A percentile compares a stretch with the other conserved stretches of the same genome.
Evolutionary conservation across 1,284 basidiomycete genomes (phyloP).

Genomic region (Microbotryum saponariae): DNA sequence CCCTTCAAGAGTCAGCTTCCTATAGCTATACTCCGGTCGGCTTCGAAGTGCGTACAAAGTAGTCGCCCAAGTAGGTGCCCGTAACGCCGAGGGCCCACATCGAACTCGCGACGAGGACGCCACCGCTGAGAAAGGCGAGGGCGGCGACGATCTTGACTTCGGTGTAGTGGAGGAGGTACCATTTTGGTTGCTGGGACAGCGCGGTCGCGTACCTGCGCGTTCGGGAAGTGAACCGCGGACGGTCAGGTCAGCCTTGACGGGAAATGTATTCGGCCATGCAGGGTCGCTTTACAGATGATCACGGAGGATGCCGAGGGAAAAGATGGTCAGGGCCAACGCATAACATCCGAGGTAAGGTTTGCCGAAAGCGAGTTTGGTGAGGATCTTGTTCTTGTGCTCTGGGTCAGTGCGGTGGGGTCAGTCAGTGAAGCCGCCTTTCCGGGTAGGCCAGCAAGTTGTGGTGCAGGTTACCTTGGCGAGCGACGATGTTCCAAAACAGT

Average conservation of each 20-base stretch:
- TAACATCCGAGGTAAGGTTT: constrained; percentile 74
- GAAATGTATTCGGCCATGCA: background rate
- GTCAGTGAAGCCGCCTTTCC: background rate
- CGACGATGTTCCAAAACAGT: constrained; percentile 89
- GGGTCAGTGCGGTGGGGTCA: constrained; percentile 7
- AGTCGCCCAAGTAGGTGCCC: constrained; percentile 63
- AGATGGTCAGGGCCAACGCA: constrained; percentile 82
- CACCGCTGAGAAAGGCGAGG: constrained; percentile 60
- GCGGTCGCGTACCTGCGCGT: constrained; percentile 59
- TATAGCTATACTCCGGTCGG: too few relatives aligned
- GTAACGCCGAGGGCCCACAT: constrained; percentile 89
- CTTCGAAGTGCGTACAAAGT: constrained; percentile 51
- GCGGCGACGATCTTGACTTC: constrained; percentile 56
- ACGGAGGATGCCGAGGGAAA: constrained; percentile 72
- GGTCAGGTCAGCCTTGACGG: background rate
- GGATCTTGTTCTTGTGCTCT: constrained; percentile 82
- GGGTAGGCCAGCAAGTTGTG: constrained; percentile 1
- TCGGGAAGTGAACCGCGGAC: too few relatives aligned
- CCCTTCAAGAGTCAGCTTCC: background rate
- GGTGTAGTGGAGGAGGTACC: constrained; percentile 49
- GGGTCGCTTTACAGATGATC: constrained; percentile 61
- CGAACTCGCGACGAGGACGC: constrained; percentile 74
- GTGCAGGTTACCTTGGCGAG: constrained; percentile 66
- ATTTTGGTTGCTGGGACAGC: constrained; percentile 59
- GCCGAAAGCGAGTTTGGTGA: constrained; percentile 70